phyloP scores from a whole-genome alignment of 805 yeast species.

The Candida morakotiae region DNA sequence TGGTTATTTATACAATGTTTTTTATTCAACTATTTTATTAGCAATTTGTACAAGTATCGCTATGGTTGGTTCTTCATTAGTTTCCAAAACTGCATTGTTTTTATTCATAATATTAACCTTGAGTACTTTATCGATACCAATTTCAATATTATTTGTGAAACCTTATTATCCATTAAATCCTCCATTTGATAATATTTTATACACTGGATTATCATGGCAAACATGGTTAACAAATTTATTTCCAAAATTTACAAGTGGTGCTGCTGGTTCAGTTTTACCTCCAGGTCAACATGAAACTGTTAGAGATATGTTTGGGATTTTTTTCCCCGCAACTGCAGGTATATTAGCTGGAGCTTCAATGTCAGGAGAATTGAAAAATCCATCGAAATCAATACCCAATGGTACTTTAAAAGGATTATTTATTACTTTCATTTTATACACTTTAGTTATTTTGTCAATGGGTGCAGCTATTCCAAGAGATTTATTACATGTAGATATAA shows the following conservation, averaged over 20 bases:
- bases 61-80: constrained; percentile 73
- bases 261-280: constrained; percentile 79
- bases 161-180: constrained; percentile 53
- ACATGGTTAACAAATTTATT: constrained; percentile 63
- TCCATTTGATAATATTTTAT: constrained; percentile 42
- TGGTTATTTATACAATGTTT: constrained; percentile 62
- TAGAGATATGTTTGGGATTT: constrained; percentile 84
- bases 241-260: constrained; percentile 83
- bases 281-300: constrained; percentile 60
- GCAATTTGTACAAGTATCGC: constrained; percentile 73
- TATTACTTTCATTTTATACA: constrained; percentile 72
- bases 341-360: constrained; percentile 97
- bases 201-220: constrained; percentile 71
- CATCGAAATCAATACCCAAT: constrained; percentile 84
- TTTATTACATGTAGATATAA: constrained; percentile 72
- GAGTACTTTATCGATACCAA: constrained; percentile 78
- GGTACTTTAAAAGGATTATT: constrained; percentile 89
- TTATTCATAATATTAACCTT: constrained; percentile 62
- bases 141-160: constrained; percentile 61
- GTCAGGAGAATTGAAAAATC: constrained; percentile 89
- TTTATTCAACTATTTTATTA: constrained; percentile 68
- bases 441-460: constrained; percentile 76
- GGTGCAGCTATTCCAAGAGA: constrained; percentile 79
- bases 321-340: constrained; percentile 98
- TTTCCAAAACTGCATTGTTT: constrained; percentile 76